These are phyloP conservation scores for Arthrobotrys musiformis DNA, from an alignment of 2,329 filamentous ascomycete species.

Conservation along the genomic window DNA sequence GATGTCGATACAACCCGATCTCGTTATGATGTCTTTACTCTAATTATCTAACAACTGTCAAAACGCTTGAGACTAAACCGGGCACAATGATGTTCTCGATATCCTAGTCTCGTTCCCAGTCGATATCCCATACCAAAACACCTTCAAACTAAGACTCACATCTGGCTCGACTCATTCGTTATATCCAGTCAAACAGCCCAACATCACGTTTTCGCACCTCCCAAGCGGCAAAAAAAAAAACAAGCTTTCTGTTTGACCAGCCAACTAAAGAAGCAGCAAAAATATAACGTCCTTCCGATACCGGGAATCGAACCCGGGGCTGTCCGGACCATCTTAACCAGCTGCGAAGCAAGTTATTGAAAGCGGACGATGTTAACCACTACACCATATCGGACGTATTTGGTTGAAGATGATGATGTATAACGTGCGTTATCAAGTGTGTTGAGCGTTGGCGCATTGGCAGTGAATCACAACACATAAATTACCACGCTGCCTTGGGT, in stretches of 20 bases:
- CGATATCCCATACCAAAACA: too few species aligned
- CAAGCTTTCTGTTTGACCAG: background rate
- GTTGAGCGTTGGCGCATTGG: background rate
- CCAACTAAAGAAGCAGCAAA: constrained; percentile 10
- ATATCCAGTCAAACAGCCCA: too few species aligned
- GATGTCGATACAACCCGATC: too few species aligned
- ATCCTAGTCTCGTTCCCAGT: too few species aligned
- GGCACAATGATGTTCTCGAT: too few species aligned
- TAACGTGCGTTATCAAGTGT: background rate
- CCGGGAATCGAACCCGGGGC: constrained; percentile 56
- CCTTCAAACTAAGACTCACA: too few species aligned
- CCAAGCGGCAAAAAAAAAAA: background rate
- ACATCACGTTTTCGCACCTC: too few species aligned
- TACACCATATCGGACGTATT: constrained; percentile 54
- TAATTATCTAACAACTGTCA: too few species aligned
- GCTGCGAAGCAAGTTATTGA: constrained; percentile 10
- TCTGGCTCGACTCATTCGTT: too few species aligned
- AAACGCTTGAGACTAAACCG: too few species aligned
- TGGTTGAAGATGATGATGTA: background rate
- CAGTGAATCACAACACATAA: background rate
- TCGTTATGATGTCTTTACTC: too few species aligned
- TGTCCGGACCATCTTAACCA: constrained; percentile 28
- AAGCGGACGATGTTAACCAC: constrained; percentile 55
- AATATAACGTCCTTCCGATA: constrained; percentile 47
- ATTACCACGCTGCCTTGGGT: background rate